These are phyloP conservation scores for Saccharomycopsis guyanensis DNA, from an alignment of 805 yeast species.

Conservation along the genomic window DNA sequence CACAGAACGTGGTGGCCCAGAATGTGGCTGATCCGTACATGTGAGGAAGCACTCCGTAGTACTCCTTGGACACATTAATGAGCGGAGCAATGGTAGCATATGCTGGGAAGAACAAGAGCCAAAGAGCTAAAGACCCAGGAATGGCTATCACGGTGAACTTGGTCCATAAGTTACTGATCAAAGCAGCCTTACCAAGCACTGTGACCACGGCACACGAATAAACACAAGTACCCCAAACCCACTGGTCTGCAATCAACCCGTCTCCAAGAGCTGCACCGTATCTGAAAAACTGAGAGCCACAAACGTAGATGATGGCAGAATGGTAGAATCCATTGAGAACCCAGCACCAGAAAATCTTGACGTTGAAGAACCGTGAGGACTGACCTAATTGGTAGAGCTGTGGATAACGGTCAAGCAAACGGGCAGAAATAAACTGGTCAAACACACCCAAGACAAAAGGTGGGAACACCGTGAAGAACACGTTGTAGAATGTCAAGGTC, in stretches of 20 bases:
- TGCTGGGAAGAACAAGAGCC: constrained; percentile 82
- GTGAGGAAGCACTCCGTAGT: constrained; percentile 67
- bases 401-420: constrained; percentile 85
- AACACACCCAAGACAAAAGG: constrained; percentile 95
- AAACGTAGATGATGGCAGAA: constrained; percentile 74
- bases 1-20: constrained; percentile 70
- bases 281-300: constrained; percentile 59
- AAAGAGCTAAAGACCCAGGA: constrained; percentile 83
- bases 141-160: constrained; percentile 86
- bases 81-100: constrained; percentile 82
- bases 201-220: constrained; percentile 84
- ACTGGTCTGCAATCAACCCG: constrained; percentile 76
- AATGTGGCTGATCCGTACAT: constrained; percentile 59
- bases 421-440: constrained; percentile 91
- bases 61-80: constrained; percentile 75
- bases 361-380: constrained; percentile 80
- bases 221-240: constrained; percentile 92
- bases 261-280: constrained; percentile 56
- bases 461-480: constrained; percentile 87
- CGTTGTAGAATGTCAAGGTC: constrained; percentile 95
- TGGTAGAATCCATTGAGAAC: constrained; percentile 92
- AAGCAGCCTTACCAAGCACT: constrained; percentile 90
- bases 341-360: constrained; percentile 95
- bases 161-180: constrained; percentile 90
- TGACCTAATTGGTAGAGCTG: constrained; percentile 90